These are phyloP conservation scores for Zizania palustris DNA, from an alignment of 202 grass and related monocot species.

Conservation along the genomic window DNA sequence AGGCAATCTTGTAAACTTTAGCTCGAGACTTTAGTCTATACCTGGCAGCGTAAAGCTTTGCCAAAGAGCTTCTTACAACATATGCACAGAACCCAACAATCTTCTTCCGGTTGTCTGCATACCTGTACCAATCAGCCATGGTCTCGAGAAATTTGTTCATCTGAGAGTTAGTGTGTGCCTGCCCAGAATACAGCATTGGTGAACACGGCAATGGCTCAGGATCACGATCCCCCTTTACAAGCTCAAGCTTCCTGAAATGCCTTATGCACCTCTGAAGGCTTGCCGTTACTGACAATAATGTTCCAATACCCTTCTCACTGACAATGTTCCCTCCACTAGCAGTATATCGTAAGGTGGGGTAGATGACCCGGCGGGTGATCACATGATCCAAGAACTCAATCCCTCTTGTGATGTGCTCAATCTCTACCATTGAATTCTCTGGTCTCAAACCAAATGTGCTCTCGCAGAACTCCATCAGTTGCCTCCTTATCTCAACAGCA, in stretches of 20 bases:
- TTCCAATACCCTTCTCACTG: conserved; percentile 84
- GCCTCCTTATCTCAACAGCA: conserved; percentile 59
- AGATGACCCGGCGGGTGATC: conserved; percentile 72
- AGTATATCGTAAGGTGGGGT: conserved; percentile 80
- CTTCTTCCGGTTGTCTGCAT: conserved; percentile 90
- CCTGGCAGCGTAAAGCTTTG: conserved; percentile 61
- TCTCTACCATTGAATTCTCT: conserved; percentile 71
- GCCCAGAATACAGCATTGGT: conserved; percentile 85
- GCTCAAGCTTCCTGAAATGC: conserved; percentile 85
- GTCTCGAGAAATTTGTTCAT: conserved; percentile 98
- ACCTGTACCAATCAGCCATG: conserved; percentile 91
- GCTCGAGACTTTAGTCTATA: conserved; percentile 72
- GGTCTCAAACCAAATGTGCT: conserved; percentile 69
- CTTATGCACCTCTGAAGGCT: conserved; percentile 77
- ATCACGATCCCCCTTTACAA: conserved; percentile 84
- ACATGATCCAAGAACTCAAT: conserved; percentile 91
- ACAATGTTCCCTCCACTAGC: conserved; percentile 69
- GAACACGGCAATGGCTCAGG: conserved; percentile 70
- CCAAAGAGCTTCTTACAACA: conserved; percentile 59
- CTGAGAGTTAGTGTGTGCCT: conserved; percentile 91
- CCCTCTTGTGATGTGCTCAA: conserved; percentile 90
- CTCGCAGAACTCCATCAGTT: conserved; percentile 76
- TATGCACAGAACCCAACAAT: conserved; percentile 77
- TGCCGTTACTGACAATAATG: conserved; percentile 77
- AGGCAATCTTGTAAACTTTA: conserved; percentile 62